Evolutionary conservation across 2,329 filamentous ascomycete genomes (phyloP), one percentile per base, ranked within the genome.

Genomic region (Clonostachys sp.): DNA sequence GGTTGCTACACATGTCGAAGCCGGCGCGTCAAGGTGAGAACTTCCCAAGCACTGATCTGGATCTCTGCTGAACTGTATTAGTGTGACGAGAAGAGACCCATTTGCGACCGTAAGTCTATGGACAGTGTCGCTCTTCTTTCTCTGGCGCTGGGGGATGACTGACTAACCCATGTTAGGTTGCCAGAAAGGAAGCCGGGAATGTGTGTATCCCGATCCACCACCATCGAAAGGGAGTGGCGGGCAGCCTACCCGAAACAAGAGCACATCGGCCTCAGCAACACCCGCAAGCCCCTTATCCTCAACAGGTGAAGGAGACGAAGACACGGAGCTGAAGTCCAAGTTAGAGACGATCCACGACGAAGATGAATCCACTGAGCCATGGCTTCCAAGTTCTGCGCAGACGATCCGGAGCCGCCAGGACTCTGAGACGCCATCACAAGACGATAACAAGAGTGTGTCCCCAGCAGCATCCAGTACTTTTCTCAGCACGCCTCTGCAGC

Each of bases 1-100:
- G 94, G 94, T 30, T 99, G 94, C 70, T 96, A 77, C 54, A 97
- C 91, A 42, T 99, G 94, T 67, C 81, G 94, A 50, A 86, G 85
- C 58, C 81, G 94, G 55, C 82, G 94, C 64, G 91, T 97, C 45
- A 97, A 87, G 76, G 83, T 84, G 71, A 54, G 61, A n/a, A 38
- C 39, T 5, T 45, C 14, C 39, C 40, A 49, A 58, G 36, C 10
- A n/a, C 17, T 39, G 7, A 39, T 39, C 36, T n/a, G 36, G 36
- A 39, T 39, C 6, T 39, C 17, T 18, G 36, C 36, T 39, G 12
- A 39, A n/a, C 17, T 39, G 6, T 39, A n/a, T 39, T 39, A 96
- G 88, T 99, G 94, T 65, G 94, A 97, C 63, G 94, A 99, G 68
- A 80, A 75, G 18, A 88, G 85, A 57, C 94, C 94, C 12, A 77